Conservation (phyloP, 2,329 filamentous ascomycete genomes). For the Nemania sp. region DNA sequence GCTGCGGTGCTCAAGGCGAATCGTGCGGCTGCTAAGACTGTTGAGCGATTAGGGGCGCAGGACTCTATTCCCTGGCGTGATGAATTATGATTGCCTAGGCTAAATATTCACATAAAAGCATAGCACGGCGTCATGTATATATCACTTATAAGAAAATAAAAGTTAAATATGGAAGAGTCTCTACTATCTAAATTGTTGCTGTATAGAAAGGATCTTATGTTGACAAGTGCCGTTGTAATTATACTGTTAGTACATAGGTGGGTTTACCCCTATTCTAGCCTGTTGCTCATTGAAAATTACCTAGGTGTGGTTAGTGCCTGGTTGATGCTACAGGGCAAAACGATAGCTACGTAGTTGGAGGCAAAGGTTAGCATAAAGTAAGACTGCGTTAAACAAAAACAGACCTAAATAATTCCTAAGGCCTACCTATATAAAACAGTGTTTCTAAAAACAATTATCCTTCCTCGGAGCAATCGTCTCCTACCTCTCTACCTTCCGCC, state of each 20-base stretch:
- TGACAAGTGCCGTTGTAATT: no score
- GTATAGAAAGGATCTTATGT: no score
- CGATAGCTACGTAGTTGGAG: neutral
- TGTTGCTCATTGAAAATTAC: neutral
- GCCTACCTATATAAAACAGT: conserved; percentile 20
- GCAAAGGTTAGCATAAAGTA: neutral
- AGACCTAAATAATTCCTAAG: conserved; percentile 14
- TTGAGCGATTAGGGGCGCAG: conserved; percentile 74
- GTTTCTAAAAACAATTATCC: conserved; percentile 8
- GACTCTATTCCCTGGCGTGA: conserved; percentile 75
- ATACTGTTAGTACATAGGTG: neutral
- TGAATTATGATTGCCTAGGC: conserved; percentile 50
- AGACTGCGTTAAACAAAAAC: neutral
- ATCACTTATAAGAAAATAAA: neutral
- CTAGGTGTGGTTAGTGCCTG: no score
- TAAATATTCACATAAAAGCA: no score
- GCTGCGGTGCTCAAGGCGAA: conserved; percentile 72
- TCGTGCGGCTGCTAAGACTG: conserved; percentile 72
- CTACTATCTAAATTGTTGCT: neutral
- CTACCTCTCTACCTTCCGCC: neutral
- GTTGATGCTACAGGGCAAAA: neutral
- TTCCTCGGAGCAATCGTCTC: neutral
- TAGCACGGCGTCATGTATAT: no score
- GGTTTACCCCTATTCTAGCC: neutral
- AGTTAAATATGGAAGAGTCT: neutral